phyloP scores from a whole-genome alignment of 441 rosid species.

The Isatis lusitanica region DNA sequence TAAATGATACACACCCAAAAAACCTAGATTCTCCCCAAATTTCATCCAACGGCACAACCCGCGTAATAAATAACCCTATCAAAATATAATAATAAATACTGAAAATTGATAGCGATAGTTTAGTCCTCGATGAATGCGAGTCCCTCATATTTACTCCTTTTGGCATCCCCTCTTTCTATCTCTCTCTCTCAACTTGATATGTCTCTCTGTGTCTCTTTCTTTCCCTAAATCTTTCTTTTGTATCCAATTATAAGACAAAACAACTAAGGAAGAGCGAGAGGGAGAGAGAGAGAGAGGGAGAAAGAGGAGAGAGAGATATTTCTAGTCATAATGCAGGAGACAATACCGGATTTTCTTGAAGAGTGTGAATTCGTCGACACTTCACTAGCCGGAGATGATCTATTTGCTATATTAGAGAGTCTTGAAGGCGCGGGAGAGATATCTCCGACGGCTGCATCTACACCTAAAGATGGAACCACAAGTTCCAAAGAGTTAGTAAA shows the following conservation, averaged over 20 bases:
- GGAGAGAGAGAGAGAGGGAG: neutral
- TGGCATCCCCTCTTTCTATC: constrained; percentile 34
- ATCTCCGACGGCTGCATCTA: constrained; percentile 40
- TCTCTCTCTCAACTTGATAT: constrained; percentile 28
- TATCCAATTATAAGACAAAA: constrained; percentile 12
- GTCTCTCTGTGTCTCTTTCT: constrained; percentile 29
- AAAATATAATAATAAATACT: constrained; percentile 22
- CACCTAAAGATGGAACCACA: constrained; percentile 28
- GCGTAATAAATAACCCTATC: constrained; percentile 27
- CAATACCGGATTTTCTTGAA: constrained; percentile 51
- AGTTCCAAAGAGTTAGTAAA: constrained; percentile 27
- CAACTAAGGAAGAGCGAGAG: constrained; percentile 16
- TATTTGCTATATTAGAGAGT: constrained; percentile 76
- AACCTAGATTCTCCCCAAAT: constrained; percentile 40
- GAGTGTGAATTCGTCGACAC: constrained; percentile 60
- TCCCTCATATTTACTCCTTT: constrained; percentile 43
- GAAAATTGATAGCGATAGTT: constrained; percentile 50
- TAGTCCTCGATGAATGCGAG: constrained; percentile 38
- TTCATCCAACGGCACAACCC: constrained; percentile 40
- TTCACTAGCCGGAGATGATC: constrained; percentile 57
- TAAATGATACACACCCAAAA: constrained; percentile 30
- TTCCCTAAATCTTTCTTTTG: constrained; percentile 12
- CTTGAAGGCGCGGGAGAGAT: constrained; percentile 62
- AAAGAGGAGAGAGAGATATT: neutral
- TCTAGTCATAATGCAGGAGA: constrained; percentile 47